Evolutionary conservation across 1,284 basidiomycete genomes (phyloP).

Genomic region (Lentinula novae-zelandiae): DNA sequence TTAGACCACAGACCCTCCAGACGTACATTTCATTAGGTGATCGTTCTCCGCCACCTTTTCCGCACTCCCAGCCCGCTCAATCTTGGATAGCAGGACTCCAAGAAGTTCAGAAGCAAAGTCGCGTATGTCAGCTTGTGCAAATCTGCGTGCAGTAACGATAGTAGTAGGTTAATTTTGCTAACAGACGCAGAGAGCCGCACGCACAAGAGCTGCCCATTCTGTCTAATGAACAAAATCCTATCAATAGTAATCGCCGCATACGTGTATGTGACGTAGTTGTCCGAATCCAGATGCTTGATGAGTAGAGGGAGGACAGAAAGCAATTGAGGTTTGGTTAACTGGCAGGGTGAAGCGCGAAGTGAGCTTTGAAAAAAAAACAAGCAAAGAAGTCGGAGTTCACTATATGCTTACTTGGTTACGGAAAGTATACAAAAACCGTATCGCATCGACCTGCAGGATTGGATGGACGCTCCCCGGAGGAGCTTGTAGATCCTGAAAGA

Average conservation of each 20-base stretch:
- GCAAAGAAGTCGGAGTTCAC: neutral
- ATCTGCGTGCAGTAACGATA: constrained; percentile 42
- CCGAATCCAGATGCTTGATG: constrained; percentile 77
- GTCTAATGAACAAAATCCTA: constrained; percentile 85
- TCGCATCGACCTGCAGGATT: constrained; percentile 94
- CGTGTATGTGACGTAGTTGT: constrained; percentile 84
- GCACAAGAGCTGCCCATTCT: constrained; percentile 65
- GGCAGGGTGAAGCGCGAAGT: neutral
- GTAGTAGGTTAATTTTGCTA: neutral
- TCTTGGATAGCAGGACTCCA: constrained; percentile 75
- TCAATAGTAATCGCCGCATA: constrained; percentile 92
- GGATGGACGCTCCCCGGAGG: constrained; percentile 70
- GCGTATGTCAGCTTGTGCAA: constrained; percentile 82
- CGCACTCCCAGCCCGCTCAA: constrained; percentile 80
- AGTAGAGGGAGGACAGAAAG: constrained; percentile 88
- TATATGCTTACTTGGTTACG: constrained; percentile 73
- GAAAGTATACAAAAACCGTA: constrained; percentile 92
- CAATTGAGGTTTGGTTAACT: constrained; percentile 95
- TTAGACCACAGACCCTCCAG: neutral
- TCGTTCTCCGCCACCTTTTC: constrained; percentile 98
- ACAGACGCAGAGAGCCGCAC: constrained; percentile 23
- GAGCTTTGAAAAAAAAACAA: neutral
- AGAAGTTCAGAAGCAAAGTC: constrained; percentile 79
- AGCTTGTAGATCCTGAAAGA: constrained; percentile 86
- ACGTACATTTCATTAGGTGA: constrained; percentile 93